Evolutionary conservation across 2,329 filamentous ascomycete species (phyloP), one percentile per base, ranked within the genome.

Genomic region (Clathrospora elynae): DNA sequence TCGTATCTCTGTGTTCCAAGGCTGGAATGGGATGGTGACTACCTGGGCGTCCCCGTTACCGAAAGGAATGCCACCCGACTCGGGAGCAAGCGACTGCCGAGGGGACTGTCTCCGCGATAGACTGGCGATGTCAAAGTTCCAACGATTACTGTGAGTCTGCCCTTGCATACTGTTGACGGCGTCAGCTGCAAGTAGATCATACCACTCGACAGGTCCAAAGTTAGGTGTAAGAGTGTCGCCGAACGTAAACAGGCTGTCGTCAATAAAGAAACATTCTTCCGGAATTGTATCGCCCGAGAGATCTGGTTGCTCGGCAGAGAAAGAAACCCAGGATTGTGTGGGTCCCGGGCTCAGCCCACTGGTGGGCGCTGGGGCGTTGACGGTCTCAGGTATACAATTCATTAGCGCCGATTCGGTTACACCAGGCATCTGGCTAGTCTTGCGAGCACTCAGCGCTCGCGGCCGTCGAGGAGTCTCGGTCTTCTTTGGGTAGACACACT

Each of bases 191-290:
- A 75, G 61, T 2, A 77, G 62, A 35, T 75, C 74, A 45, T 76
- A 76, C 75, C 75, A 77, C 49, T 73, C 70, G 26, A 75, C 59
- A 11, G 74, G 73, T 14, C 73, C 74, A 14, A 70, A 64, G 32
- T 73, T 70, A 3, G 68, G 60, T 13, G 66, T 65, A 12, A 67
- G 63, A 2, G 64, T 59, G 17, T 59, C 49, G 8, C 43, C 46
- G 22, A 55, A 51, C n/a, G 42, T 49, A 65, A 71, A 49, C 25
- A 53, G 24, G 36, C 52, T 50, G 53, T 51, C 40, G 51, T 64
- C 42, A 47, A 59, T 10, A 43, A 64, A 39, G 49, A 64, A 56
- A 43, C 53, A 45, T 11, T 57, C 55, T n/a, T 55, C 52, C 19
- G 51, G 51, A 47, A 62, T 33, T 22, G 49, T 30, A 52, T 44